Evolutionary conservation across 2,329 filamentous ascomycete genomes (phyloP), one percentile per base, ranked within the genome.

Genomic region (Verticillium alfalfae): DNA sequence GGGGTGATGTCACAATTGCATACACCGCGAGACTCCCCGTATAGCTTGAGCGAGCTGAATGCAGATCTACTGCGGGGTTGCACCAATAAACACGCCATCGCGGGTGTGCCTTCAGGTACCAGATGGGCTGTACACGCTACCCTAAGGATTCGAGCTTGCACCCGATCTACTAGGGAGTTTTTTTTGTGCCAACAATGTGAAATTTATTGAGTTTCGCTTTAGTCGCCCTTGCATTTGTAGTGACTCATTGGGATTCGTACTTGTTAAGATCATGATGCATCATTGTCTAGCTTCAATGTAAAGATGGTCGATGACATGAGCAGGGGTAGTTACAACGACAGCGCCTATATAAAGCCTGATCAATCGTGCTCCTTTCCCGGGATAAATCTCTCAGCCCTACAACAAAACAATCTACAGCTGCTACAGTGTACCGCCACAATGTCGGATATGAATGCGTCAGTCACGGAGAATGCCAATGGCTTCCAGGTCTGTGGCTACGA

Each of bases 401-500:
- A 31, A 31, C 1, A 31, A 31, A 31, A 5, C 26, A 31, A 31
- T 31, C 26, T 31, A 31, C 26, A 31, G 26, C 26, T 31, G 4
- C 26, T 31, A 31, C 26, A 3, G 39, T 22, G 39, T 38, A 52
- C 41, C 38, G 26, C 54, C 70, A 79, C 66, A 65, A 90, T 91
- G 88, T 91, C 88, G 71, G 87, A 91, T 71, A 81, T 89, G 71
- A 88, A 85, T 69, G 88, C 88, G 62, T 82, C 81, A 60, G 87
- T 91, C 66, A 75, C 79, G 64, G 83, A 88, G 75, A 90, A 86
- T 64, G 75, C 80, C 67, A 78, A 80, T 63, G 88, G 88, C 41
- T 91, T 91, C 75, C 85, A 88, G 66, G 88, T 91, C 64, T 84
- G 87, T 67, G 88, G 88, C 31, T 90, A 89, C 68, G 88, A 91